phyloP scores from a whole-genome alignment of 1,284 basidiomycete species.

The Microbotryum lychnidis-dioicae region DNA sequence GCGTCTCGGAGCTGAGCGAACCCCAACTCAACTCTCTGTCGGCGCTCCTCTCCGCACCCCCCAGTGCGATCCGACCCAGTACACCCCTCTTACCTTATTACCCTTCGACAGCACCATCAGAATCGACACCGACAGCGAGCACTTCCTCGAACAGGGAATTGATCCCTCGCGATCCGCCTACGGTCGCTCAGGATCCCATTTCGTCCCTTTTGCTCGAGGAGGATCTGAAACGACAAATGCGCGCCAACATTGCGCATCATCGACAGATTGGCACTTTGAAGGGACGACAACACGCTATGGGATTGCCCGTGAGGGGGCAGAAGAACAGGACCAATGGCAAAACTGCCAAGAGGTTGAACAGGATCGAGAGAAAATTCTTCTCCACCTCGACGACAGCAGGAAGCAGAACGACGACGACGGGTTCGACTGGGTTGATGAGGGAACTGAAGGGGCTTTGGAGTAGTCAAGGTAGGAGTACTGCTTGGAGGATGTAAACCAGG shows the following conservation, averaged over 20 bases:
- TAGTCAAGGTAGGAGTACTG: no score
- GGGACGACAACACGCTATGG: slow-evolving; percentile 77
- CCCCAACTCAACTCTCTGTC: slow-evolving; percentile 73
- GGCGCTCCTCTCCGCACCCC: slow-evolving; percentile 77
- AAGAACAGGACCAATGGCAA: slow-evolving; percentile 76
- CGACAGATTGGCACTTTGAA: slow-evolving; percentile 81
- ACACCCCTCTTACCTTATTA: slow-evolving; percentile 44
- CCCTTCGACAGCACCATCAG: slow-evolving; percentile 36
- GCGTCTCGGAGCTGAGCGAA: slow-evolving; percentile 65
- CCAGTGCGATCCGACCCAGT: slow-evolving; percentile 55
- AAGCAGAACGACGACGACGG: no score
- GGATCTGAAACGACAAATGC: slow-evolving; percentile 65
- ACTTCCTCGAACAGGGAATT: slow-evolving; percentile 9
- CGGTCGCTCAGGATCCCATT: slow-evolving; percentile 49
- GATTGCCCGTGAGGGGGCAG: slow-evolving; percentile 80
- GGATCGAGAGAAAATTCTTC: slow-evolving; percentile 40
- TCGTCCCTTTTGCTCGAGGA: slow-evolving; percentile 68
- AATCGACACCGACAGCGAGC: slow-evolving; percentile 36
- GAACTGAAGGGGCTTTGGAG: no score
- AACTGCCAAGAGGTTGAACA: slow-evolving; percentile 78
- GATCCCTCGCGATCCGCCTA: slow-evolving; percentile 23
- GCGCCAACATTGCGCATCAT: slow-evolving; percentile 82
- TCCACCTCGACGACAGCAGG: slow-evolving; percentile 2
- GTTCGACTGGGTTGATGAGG: no score
- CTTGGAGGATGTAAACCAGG: no score